A percentile compares a stretch with the other conserved stretches of the same genome.
These are phyloP conservation scores for Chlorencoelia australis DNA, from an alignment of 2,329 filamentous ascomycete genomes.

Conservation along the genomic window DNA sequence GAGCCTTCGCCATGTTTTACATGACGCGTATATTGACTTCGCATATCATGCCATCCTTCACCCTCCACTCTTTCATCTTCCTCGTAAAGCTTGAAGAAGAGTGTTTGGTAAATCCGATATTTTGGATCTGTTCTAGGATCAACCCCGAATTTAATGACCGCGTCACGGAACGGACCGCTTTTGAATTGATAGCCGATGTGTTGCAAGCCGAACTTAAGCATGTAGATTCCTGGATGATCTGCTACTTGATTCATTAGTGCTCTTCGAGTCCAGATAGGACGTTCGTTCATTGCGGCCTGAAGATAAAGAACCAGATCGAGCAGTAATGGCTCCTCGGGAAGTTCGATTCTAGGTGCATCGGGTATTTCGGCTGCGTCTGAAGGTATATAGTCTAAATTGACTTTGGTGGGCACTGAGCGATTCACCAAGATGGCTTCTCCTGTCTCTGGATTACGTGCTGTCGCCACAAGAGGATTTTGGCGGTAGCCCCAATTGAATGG, in stretches of 20 bases:
- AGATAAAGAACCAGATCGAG: conserved; percentile 55
- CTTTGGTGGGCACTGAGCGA: conserved; percentile 13
- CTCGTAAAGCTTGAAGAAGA: conserved; percentile 65
- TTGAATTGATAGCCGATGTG: conserved; percentile 89
- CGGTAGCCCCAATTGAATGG: conserved; percentile 75
- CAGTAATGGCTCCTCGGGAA: conserved; percentile 40
- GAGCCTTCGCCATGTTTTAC: conserved; percentile 15
- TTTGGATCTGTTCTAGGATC: conserved; percentile 72
- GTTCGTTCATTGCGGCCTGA: conserved; percentile 53
- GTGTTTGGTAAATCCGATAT: conserved; percentile 76
- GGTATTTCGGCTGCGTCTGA: conserved; percentile 16
- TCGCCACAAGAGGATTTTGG: conserved; percentile 62
- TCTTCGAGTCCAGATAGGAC: conserved; percentile 81
- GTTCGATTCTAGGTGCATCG: conserved; percentile 5
- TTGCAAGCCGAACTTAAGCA: conserved; percentile 65
- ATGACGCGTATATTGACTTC: conserved; percentile 9
- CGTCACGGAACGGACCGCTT: conserved; percentile 84
- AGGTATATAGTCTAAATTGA: conserved; percentile 17
- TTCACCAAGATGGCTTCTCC: conserved; percentile 26
- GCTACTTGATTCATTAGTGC: conserved; percentile 66
- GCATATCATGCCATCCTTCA: conserved; percentile 18
- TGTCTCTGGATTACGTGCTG: conserved; percentile 28
- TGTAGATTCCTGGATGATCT: conserved; percentile 39
- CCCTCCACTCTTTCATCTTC: conserved; percentile 15
- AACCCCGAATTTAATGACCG: conserved; percentile 73